phyloP scores from a whole-genome alignment of 1,139 yeast species.

The Debaryomyces robertsiae region DNA sequence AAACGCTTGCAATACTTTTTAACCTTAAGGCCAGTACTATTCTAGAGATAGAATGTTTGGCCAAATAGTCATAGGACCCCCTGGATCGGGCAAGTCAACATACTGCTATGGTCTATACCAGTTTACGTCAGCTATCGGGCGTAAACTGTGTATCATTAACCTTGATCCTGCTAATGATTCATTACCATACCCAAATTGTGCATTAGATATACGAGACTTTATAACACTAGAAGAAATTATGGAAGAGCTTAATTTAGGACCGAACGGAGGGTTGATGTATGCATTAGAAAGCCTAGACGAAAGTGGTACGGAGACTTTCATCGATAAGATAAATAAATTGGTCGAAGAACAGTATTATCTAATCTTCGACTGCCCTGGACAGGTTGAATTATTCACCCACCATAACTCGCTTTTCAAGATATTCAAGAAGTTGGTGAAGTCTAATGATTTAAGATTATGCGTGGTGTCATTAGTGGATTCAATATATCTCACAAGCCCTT shows the following conservation, averaged over 20 bases:
- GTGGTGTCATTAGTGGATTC: slow-evolving; percentile 89
- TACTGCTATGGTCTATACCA: slow-evolving; percentile 92
- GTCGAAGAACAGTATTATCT: slow-evolving; percentile 66
- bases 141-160: slow-evolving; percentile 80
- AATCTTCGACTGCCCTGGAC: slow-evolving; percentile 81
- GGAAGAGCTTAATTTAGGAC: slow-evolving; percentile 81
- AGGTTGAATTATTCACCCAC: slow-evolving; percentile 51
- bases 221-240: slow-evolving; percentile 87
- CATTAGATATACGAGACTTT: slow-evolving; percentile 85
- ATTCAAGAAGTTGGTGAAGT: slow-evolving; percentile 40
- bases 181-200: slow-evolving; percentile 71
- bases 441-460: slow-evolving; percentile 70
- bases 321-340: slow-evolving; percentile 58
- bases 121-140: slow-evolving; percentile 89
- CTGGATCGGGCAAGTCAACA: slow-evolving; percentile 96
- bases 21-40: neutral
- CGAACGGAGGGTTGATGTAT: slow-evolving; percentile 92
- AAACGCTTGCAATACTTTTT: neutral
- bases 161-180: slow-evolving; percentile 94
- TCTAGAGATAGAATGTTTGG: slow-evolving; percentile 56
- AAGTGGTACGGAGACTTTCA: slow-evolving; percentile 55
- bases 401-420: slow-evolving; percentile 42
- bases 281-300: slow-evolving; percentile 71
- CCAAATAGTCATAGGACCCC: slow-evolving; percentile 95
- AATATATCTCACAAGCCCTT: slow-evolving; percentile 80